These are phyloP conservation scores for Babesia caballi DNA, from an alignment of 169 alveolate species.

Conservation along the genomic window DNA sequence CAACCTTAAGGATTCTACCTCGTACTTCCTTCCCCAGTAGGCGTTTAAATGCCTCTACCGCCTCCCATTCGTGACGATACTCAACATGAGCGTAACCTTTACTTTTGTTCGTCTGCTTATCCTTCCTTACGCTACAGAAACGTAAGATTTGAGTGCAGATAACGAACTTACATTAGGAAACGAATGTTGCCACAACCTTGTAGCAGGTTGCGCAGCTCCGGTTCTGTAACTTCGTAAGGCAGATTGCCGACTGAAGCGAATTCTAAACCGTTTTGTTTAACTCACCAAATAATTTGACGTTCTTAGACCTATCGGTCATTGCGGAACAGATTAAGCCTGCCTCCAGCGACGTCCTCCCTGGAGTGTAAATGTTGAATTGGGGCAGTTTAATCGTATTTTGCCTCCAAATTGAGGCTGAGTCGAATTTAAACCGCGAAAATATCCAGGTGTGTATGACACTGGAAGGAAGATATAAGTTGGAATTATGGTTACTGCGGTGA, in stretches of 20 bases:
- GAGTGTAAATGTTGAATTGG: no score
- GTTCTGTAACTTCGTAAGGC: conserved; percentile 61
- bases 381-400: no score
- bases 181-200: conserved; percentile 63
- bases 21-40: conserved; percentile 51
- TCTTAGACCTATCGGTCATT: conserved; percentile 34
- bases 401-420: neutral
- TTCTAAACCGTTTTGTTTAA: neutral
- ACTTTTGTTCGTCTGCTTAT: conserved; percentile 56
- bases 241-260: conserved; percentile 60
- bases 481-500: no score
- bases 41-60: conserved; percentile 60
- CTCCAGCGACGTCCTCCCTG: neutral
- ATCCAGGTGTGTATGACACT: neutral
- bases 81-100: conserved; percentile 65
- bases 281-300: conserved; percentile 58
- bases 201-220: conserved; percentile 34
- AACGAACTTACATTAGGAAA: conserved; percentile 27
- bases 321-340: neutral
- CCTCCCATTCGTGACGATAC: conserved; percentile 57
- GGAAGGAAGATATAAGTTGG: no score
- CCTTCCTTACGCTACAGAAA: conserved; percentile 39
- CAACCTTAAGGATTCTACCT: conserved; percentile 57
- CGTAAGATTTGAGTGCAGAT: neutral
- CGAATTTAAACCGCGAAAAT: neutral